Evolutionary conservation across 305 asterid species (phyloP).

Genomic region (Lippia alba): DNA sequence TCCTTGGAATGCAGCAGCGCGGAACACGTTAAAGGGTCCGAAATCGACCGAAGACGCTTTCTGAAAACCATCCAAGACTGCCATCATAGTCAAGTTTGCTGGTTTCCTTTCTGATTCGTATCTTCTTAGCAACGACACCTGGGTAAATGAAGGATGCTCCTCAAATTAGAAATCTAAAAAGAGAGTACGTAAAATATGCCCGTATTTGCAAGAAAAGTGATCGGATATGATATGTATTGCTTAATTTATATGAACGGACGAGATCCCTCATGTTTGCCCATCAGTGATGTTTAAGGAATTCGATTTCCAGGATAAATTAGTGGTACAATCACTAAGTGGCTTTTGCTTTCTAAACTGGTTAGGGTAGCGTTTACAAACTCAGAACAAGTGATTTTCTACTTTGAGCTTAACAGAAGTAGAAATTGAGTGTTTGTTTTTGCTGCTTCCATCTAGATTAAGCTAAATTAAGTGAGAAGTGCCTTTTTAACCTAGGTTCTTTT

Average conservation of each 20-base stretch:
- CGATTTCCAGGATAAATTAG: background rate
- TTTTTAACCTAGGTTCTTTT: too few species aligned
- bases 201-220: background rate
- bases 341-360: background rate
- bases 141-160: background rate
- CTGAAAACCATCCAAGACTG: slow-evolving; percentile 86
- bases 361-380: background rate
- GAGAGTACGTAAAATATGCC: background rate
- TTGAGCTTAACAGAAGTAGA: too few species aligned
- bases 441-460: too few species aligned
- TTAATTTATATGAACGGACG: too few species aligned
- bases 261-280: background rate
- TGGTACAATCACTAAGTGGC: background rate
- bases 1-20: slow-evolving; percentile 91
- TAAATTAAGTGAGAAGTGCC: too few species aligned
- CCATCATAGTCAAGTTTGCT: slow-evolving; percentile 85
- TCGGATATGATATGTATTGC: background rate
- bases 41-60: slow-evolving; percentile 89
- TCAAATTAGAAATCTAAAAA: background rate
- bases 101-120: slow-evolving; percentile 90
- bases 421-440: too few species aligned
- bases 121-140: slow-evolving; percentile 69
- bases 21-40: slow-evolving; percentile 73
- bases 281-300: background rate
- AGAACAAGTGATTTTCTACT: too few species aligned